These are phyloP conservation scores for Petasospora rhodanensis DNA, from an alignment of 1,139 yeast species.

Conservation along the genomic window DNA sequence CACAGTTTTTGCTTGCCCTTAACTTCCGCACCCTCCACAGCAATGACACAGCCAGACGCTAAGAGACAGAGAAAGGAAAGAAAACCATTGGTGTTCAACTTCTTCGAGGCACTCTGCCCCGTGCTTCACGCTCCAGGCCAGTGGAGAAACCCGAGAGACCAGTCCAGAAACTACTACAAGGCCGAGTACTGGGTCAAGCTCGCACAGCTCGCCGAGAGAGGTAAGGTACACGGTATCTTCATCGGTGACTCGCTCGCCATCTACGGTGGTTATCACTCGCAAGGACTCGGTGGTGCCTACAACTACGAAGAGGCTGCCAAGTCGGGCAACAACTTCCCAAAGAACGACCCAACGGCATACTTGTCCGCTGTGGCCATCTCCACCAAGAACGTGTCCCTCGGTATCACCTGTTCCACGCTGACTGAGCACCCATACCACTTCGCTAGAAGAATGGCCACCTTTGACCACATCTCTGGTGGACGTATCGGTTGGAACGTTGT, in stretches of 20 bases:
- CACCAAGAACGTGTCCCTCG: conserved; percentile 37
- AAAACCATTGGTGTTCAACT: conserved; percentile 20
- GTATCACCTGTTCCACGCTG: conserved; percentile 41
- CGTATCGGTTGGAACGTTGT: conserved; percentile 35
- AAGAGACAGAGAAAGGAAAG: conserved; percentile 21
- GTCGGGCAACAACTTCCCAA: conserved; percentile 41
- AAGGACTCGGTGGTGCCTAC: conserved; percentile 29
- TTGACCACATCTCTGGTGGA: conserved; percentile 37
- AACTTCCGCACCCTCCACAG: no score
- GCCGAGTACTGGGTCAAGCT: conserved; percentile 43
- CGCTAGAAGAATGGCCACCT: conserved; percentile 40
- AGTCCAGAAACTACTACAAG: conserved; percentile 33
- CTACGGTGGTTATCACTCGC: conserved; percentile 37
- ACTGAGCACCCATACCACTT: conserved; percentile 44
- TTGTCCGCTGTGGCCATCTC: conserved; percentile 38
- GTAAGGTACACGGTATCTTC: conserved; percentile 41
- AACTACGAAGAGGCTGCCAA: conserved; percentile 36
- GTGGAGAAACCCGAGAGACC: conserved; percentile 27
- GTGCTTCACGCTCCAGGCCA: conserved; percentile 38
- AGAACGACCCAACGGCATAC: conserved; percentile 39
- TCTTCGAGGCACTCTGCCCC: conserved; percentile 26
- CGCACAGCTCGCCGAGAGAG: conserved; percentile 42
- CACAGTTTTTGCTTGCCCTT: no score
- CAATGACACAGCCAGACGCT: conserved; percentile 12
- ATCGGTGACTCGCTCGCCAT: conserved; percentile 45